phyloP scores from a whole-genome alignment of 441 rosid species.

The Populus tomentosa region DNA sequence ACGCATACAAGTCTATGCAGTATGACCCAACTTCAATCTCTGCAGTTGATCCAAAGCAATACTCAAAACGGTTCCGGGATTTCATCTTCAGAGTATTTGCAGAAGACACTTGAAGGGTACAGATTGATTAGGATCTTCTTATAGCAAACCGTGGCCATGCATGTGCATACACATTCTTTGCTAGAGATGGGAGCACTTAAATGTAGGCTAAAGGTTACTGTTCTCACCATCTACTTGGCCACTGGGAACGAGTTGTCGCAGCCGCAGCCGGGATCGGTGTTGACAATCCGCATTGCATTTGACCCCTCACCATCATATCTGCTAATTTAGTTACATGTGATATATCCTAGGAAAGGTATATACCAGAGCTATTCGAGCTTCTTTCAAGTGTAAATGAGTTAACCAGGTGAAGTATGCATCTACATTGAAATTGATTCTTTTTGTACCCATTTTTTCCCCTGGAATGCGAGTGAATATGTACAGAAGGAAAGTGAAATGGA shows the following conservation, averaged over 20 bases:
- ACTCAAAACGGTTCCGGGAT: constrained; percentile 86
- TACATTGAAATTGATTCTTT: constrained; percentile 26
- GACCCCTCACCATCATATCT: constrained; percentile 14
- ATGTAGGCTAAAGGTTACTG: constrained; percentile 5
- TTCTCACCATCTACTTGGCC: constrained; percentile 1
- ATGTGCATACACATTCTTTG: constrained; percentile 16
- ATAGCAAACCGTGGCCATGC: constrained; percentile 13
- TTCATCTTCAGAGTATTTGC: constrained; percentile 77
- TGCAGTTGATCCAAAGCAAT: constrained; percentile 95
- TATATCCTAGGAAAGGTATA: constrained; percentile 18
- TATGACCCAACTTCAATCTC: constrained; percentile 93
- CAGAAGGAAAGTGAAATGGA: constrained; percentile 20
- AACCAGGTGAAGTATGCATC: constrained; percentile 17
- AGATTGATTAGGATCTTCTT: constrained; percentile 8
- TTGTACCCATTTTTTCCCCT: constrained; percentile 22
- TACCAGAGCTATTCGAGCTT: constrained; percentile 14
- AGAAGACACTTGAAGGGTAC: constrained; percentile 45
- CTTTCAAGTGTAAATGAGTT: constrained; percentile 36
- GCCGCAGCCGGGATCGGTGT: not conserved
- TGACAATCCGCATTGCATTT: constrained; percentile 1
- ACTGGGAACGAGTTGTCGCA: constrained; percentile 5
- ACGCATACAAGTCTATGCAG: constrained; percentile 39
- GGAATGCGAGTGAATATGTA: constrained; percentile 22
- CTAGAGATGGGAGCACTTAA: constrained; percentile 18
- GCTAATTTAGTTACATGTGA: constrained; percentile 15